Conservation (phyloP, 2,329 filamentous ascomycete genomes). For the Colletotrichum chrysophilum region DNA sequence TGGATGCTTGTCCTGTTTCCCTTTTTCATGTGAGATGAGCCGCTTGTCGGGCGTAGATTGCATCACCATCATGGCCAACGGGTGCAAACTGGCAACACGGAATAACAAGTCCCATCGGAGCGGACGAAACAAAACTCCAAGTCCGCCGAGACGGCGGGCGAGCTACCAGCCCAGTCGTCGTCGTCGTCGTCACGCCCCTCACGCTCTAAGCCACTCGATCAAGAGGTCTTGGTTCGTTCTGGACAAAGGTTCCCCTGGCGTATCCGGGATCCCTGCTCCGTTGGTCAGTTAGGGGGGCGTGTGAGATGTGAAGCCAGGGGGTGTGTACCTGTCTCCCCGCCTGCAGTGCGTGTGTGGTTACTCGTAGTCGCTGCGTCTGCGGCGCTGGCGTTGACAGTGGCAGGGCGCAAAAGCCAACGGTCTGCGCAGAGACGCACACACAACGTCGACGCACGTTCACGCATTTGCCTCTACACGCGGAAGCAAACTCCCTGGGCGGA, state of each 20-base stretch:
- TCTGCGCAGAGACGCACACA: constrained; percentile 4
- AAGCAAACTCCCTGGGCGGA: not conserved
- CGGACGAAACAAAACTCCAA: constrained; percentile 9
- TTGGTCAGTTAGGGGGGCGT: not conserved
- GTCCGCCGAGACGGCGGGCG: constrained; percentile 17
- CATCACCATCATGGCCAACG: not conserved
- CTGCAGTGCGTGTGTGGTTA: not conserved
- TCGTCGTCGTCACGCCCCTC: constrained; percentile 12
- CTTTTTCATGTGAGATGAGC: not conserved
- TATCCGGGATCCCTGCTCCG: constrained; percentile 4
- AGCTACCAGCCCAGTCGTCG: not conserved
- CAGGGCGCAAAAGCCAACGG: constrained; percentile 11
- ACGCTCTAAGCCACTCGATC: constrained; percentile 13
- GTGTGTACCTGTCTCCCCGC: not conserved
- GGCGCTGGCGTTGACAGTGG: not conserved
- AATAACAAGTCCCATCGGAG: not conserved
- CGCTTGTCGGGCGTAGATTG: constrained; percentile 1
- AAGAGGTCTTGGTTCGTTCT: constrained; percentile 1
- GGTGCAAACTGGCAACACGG: not conserved
- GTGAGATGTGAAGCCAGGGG: not conserved
- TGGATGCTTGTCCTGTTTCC: not conserved
- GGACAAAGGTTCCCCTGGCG: constrained; percentile 13
- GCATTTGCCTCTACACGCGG: not conserved
- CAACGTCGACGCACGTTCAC: not conserved
- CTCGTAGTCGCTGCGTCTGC: not conserved